Percentiles rank a stretch among this genome's conserved stretches.
Conservation (phyloP, 1,284 basidiomycete genomes). For the Puccinia coronata region DNA sequence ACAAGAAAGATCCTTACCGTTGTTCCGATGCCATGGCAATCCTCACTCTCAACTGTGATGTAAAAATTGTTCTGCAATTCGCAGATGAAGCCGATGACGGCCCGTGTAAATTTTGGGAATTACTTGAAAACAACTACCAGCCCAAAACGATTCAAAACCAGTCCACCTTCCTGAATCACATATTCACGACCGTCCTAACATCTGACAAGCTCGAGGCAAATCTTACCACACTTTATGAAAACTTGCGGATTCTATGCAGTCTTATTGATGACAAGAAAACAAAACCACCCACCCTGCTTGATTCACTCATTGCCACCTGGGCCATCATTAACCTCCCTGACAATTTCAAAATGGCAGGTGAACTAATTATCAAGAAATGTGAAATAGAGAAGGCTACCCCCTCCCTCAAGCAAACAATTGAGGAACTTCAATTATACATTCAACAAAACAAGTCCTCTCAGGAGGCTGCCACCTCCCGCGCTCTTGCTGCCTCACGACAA, state of each 20-base stretch:
- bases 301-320: slow-evolving; percentile 15
- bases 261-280: slow-evolving; percentile 6
- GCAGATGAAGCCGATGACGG: neutral
- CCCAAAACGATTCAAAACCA: slow-evolving; percentile 32
- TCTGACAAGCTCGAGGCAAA: neutral
- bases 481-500: neutral
- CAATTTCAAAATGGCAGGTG: neutral
- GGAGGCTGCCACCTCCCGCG: neutral
- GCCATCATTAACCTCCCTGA: too few species aligned
- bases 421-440: neutral
- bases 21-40: neutral
- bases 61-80: slow-evolving; percentile 21
- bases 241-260: too few species aligned
- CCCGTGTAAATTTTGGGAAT: neutral
- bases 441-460: slow-evolving; percentile 4
- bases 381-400: neutral
- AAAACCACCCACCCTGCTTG: neutral
- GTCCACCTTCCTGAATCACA: slow-evolving; percentile 7
- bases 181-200: neutral
- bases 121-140: slow-evolving; percentile 6
- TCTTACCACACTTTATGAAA: neutral
- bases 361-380: slow-evolving; percentile 22
- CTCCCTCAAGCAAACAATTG: slow-evolving; percentile 10
- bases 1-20: neutral
- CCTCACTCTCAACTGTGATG: too few species aligned